phyloP scores from a whole-genome alignment of 2,329 filamentous ascomycete genomes.

The Xylariaceae sp. region DNA sequence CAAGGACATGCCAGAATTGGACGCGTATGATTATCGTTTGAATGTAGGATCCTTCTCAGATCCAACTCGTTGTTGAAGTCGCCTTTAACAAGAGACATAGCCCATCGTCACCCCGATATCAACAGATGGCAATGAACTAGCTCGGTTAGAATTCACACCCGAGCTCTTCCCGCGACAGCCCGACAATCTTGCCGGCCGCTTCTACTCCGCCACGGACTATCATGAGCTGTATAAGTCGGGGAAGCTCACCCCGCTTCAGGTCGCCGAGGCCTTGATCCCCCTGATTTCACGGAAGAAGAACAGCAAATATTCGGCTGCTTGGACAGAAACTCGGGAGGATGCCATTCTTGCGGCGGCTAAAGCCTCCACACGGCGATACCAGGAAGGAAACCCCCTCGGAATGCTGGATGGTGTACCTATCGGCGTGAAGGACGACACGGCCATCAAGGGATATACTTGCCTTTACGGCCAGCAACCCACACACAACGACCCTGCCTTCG shows the following conservation, averaged over 20 bases:
- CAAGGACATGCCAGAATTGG: conserved; percentile 43
- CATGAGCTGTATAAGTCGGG: conserved; percentile 68
- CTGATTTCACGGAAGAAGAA: conserved; percentile 58
- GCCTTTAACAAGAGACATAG: conserved; percentile 32
- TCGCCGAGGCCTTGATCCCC: conserved; percentile 65
- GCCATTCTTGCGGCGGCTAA: conserved; percentile 61
- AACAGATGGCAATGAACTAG: conserved; percentile 28
- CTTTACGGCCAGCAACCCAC: conserved; percentile 60
- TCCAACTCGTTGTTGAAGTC: neutral
- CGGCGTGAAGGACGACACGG: conserved; percentile 76
- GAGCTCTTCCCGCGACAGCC: conserved; percentile 40
- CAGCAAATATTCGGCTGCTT: conserved; percentile 64
- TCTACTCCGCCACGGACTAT: conserved; percentile 71
- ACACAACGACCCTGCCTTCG: conserved; percentile 48
- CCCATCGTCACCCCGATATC: conserved; percentile 53
- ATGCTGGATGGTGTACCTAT: conserved; percentile 78
- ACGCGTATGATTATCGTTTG: conserved; percentile 41
- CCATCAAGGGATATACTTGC: conserved; percentile 64
- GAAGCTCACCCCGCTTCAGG: conserved; percentile 63
- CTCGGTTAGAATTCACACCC: conserved; percentile 38
- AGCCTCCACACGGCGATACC: conserved; percentile 68
- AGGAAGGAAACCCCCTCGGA: conserved; percentile 58
- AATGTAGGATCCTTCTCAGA: conserved; percentile 39
- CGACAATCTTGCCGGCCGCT: conserved; percentile 43
- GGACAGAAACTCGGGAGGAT: conserved; percentile 61